Conservation (phyloP, 768 basidiomycete genomes). For the Mycena chlorophos region DNA sequence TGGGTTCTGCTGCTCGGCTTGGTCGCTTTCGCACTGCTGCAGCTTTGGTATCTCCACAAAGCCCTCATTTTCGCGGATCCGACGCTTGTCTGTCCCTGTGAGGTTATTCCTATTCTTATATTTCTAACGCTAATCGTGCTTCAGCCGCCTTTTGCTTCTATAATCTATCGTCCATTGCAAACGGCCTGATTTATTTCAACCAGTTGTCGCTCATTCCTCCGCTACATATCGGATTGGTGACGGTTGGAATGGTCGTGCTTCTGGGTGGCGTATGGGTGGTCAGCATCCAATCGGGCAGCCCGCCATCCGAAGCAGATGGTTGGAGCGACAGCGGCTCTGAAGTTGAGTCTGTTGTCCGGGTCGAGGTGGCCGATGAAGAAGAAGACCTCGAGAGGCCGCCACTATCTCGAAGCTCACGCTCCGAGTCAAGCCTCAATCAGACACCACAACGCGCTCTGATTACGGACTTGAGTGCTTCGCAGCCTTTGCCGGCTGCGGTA, state of each 20-base stretch:
- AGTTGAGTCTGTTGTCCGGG: constrained; percentile 20
- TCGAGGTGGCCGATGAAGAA: background rate
- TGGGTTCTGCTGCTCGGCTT: constrained; percentile 80
- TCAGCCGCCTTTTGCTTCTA: constrained; percentile 92
- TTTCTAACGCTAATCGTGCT: constrained; percentile 21
- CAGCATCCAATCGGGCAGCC: constrained; percentile 67
- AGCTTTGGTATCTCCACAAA: constrained; percentile 84
- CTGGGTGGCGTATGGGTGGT: constrained; percentile 91
- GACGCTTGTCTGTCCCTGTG: constrained; percentile 82
- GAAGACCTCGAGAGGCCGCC: constrained; percentile 7
- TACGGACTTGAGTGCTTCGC: constrained; percentile 11
- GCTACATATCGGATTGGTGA: constrained; percentile 72
- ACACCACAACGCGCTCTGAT: constrained; percentile 6
- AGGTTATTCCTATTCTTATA: constrained; percentile 34
- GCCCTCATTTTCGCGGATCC: constrained; percentile 80
- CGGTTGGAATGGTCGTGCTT: constrained; percentile 72
- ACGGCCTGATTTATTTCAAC: constrained; percentile 86
- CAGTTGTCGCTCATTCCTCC: constrained; percentile 73
- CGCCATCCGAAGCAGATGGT: constrained; percentile 48
- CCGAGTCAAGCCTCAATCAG: constrained; percentile 13
- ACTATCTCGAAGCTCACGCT: constrained; percentile 10
- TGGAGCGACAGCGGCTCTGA: constrained; percentile 40
- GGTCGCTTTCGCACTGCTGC: constrained; percentile 71
- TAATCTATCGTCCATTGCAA: constrained; percentile 88
- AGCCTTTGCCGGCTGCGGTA: constrained; percentile 8